These are phyloP conservation scores for Pelargonium myrrhifolium DNA, from an alignment of 441 rosid genomes.

Conservation along the genomic window DNA sequence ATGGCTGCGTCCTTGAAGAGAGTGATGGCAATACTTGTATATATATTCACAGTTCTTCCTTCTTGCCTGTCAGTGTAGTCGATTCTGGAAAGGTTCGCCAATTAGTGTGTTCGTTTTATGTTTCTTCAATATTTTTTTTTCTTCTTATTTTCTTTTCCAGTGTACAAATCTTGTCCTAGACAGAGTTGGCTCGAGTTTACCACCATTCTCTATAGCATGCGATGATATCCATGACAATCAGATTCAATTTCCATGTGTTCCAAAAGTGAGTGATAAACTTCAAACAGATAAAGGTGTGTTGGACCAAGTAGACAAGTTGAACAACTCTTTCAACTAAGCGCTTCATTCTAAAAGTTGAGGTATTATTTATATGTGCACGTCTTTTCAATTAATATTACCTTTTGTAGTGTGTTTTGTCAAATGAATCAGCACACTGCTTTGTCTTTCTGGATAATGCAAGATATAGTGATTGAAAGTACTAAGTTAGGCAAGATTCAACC, in stretches of 20 bases:
- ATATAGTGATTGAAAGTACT: constrained; percentile 31
- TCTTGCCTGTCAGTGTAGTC: constrained; percentile 47
- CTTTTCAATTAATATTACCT: background rate
- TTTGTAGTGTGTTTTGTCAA: background rate
- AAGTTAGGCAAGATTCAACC: constrained; percentile 42
- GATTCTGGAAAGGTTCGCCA: constrained; percentile 54
- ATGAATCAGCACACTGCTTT: background rate
- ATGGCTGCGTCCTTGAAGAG: constrained; percentile 37
- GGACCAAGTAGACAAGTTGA: constrained; percentile 21
- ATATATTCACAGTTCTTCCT: constrained; percentile 36
- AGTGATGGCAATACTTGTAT: constrained; percentile 28
- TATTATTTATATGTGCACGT: constrained; percentile 14
- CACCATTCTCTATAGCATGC: constrained; percentile 33
- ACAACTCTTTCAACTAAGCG: constrained; percentile 27
- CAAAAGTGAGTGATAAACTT: constrained; percentile 32
- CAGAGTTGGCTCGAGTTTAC: constrained; percentile 55
- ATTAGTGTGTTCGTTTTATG: background rate
- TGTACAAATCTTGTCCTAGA: constrained; percentile 11
- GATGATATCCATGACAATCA: too few relatives aligned
- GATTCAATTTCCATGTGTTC: constrained; percentile 29
- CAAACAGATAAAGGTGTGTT: constrained; percentile 8
- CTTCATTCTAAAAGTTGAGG: constrained; percentile 38
- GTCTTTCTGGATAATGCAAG: constrained; percentile 26
- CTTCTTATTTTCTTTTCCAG: background rate
- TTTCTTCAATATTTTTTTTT: background rate